Evolutionary conservation across 495 filamentous ascomycete species (phyloP).

Genomic region (Terfezia claveryi): DNA sequence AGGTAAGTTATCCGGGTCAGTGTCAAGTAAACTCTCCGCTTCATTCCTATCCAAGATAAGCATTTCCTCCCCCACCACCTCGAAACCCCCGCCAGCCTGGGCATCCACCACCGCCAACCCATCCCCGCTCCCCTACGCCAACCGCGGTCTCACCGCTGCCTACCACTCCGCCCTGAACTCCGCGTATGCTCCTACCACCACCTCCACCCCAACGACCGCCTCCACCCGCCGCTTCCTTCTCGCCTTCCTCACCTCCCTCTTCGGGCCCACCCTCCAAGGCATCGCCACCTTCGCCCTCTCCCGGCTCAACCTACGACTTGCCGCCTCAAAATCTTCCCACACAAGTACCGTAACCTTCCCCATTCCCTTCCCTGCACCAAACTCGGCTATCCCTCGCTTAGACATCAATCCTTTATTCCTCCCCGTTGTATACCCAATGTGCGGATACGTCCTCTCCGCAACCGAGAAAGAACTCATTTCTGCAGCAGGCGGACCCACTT

Average conservation of each 20-base stretch:
- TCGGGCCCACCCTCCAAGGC: background rate
- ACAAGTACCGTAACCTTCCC: background rate
- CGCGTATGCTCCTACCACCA: no score
- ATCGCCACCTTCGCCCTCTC: background rate
- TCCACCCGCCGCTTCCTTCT: background rate
- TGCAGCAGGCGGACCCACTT: background rate
- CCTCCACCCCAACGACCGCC: no score
- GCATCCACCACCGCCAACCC: no score
- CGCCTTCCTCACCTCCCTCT: background rate
- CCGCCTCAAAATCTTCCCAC: background rate
- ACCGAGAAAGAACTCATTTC: background rate
- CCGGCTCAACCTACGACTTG: background rate
- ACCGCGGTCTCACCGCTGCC: no score
- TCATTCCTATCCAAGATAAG: no score
- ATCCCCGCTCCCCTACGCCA: no score
- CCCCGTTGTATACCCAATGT: background rate
- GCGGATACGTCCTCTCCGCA: background rate
- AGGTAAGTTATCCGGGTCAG: no score
- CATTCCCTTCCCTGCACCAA: background rate
- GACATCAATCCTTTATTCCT: background rate
- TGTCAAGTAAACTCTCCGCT: no score
- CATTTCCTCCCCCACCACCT: no score
- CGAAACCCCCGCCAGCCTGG: no score
- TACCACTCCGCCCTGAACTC: no score
- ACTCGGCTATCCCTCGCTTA: background rate